Evolutionary conservation across 495 filamentous ascomycete species (phyloP), one percentile per base, ranked within the genome.

Genomic region (Glarea lozoyensis): DNA sequence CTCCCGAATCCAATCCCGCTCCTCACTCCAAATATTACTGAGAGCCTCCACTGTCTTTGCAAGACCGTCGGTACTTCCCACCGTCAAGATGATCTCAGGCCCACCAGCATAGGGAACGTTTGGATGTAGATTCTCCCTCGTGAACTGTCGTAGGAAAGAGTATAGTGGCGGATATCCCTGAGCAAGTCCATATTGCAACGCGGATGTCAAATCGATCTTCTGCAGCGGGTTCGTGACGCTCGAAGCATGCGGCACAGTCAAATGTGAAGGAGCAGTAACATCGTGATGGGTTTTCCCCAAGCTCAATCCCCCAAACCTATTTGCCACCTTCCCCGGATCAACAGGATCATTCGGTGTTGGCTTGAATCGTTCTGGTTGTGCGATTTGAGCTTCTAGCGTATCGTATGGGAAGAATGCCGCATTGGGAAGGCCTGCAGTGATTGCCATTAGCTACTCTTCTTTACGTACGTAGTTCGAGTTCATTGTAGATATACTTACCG

Each of bases 371-470:
- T 80, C 62, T 9, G 88, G 77, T 19, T 72, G 73, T 10, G 87
- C 86, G 40, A 76, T 71, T 44, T 80, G 74, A n/a, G 86, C 83
- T 60, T 90, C 86, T 20, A 94, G 76, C 0, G 86, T 93, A 44
- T 95, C 88, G 59, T 84, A 95, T 12, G 89, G 89, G 56, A 96
- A 95, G 62, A 86, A 86, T 23, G 72, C 73, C 11, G 76, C 61
- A 59, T 88, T 82, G 16, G 89, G 89, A 11, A 93, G 73, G 37
- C 85, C 84, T 88, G 53, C 15, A 36, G 16, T 1, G 22, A 42
- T 25, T 41, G 42, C 37, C 23, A 40, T 13, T 29, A 7, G 25
- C 16, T 23, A 16, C 25, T 20, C 29, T 30, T 6, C n/a, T 34
- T 13, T 16, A 13, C n/a, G n/a, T 34, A 7, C n/a, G 25, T n/a